Percentiles rank a stretch among this genome's conserved stretches.
phyloP scores from a whole-genome alignment of 2,329 filamentous ascomycete species.

The Pseudogymnoascus sp. region DNA sequence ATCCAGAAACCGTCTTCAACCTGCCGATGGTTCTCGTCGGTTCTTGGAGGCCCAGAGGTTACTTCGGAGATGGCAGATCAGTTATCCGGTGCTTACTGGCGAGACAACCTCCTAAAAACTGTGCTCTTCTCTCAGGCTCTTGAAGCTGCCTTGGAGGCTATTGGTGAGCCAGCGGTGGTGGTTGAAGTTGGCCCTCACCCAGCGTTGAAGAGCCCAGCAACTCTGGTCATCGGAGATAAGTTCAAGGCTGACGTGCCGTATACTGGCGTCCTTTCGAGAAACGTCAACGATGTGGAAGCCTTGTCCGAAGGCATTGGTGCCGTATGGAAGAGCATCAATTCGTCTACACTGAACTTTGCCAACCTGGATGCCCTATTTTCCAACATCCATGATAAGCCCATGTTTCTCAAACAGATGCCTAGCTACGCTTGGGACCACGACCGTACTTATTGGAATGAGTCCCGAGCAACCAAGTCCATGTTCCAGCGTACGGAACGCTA shows the following conservation, averaged over 20 bases:
- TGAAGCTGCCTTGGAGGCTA: conserved; percentile 8
- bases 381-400: background rate
- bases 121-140: conserved; percentile 37
- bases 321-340: conserved; percentile 2
- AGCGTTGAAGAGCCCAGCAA: conserved; percentile 28
- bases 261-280: conserved; percentile 12
- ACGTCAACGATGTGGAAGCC: conserved; percentile 12
- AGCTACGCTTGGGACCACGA: conserved; percentile 17
- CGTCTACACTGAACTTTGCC: background rate
- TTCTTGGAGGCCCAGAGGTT: conserved; percentile 8
- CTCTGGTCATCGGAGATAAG: conserved; percentile 18
- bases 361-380: background rate
- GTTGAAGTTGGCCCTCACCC: conserved; percentile 28
- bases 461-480: conserved; percentile 1
- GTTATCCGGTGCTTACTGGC: conserved; percentile 34
- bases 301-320: conserved; percentile 9
- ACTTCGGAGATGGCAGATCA: conserved; percentile 9
- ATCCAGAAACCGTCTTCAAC: background rate
- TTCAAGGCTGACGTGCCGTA: conserved; percentile 12
- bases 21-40: conserved; percentile 13
- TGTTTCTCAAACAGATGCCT: conserved; percentile 12
- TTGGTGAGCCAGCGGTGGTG: conserved; percentile 12
- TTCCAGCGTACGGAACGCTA: background rate
- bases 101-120: conserved; percentile 32
- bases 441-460: conserved; percentile 13